phyloP scores from a whole-genome alignment of 2,329 filamentous ascomycete species.

The Fusarium transvaalense region DNA sequence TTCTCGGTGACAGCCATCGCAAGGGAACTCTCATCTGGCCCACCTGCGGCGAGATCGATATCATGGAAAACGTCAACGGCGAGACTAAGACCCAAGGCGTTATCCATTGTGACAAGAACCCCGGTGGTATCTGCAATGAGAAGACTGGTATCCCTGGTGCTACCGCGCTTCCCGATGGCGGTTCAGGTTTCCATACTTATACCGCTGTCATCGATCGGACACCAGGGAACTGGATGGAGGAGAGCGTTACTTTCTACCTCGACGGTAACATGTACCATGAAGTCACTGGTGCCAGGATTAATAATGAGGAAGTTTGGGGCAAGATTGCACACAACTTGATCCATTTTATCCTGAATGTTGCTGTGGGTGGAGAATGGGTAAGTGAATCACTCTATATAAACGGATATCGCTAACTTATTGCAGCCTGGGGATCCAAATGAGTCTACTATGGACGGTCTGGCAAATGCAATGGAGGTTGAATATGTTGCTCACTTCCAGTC shows the following conservation, averaged over 20 bases:
- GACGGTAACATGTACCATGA: slow-evolving; percentile 58
- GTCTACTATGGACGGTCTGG: slow-evolving; percentile 57
- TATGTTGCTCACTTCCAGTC: slow-evolving; percentile 58
- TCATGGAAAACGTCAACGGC: slow-evolving; percentile 39
- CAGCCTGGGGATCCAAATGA: slow-evolving; percentile 61
- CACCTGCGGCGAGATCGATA: slow-evolving; percentile 40
- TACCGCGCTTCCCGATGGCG: neutral
- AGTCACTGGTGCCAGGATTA: slow-evolving; percentile 58
- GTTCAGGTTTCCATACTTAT: slow-evolving; percentile 60
- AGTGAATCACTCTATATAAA: slow-evolving; percentile 39
- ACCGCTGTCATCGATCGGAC: slow-evolving; percentile 62
- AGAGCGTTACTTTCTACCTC: slow-evolving; percentile 62
- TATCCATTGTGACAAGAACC: slow-evolving; percentile 41
- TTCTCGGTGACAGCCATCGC: slow-evolving; percentile 43
- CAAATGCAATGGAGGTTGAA: slow-evolving; percentile 61
- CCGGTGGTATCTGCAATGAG: slow-evolving; percentile 62
- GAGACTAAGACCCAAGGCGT: slow-evolving; percentile 19
- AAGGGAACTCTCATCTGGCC: slow-evolving; percentile 41
- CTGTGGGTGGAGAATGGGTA: slow-evolving; percentile 64
- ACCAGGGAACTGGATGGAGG: slow-evolving; percentile 56
- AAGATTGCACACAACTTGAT: slow-evolving; percentile 61
- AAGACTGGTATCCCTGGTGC: slow-evolving; percentile 51
- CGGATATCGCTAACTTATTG: slow-evolving; percentile 12
- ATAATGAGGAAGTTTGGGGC: slow-evolving; percentile 59
- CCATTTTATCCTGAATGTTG: slow-evolving; percentile 65